Conservation (phyloP, 805 yeast species). For the Tetrapisispora phaffii region DNA sequence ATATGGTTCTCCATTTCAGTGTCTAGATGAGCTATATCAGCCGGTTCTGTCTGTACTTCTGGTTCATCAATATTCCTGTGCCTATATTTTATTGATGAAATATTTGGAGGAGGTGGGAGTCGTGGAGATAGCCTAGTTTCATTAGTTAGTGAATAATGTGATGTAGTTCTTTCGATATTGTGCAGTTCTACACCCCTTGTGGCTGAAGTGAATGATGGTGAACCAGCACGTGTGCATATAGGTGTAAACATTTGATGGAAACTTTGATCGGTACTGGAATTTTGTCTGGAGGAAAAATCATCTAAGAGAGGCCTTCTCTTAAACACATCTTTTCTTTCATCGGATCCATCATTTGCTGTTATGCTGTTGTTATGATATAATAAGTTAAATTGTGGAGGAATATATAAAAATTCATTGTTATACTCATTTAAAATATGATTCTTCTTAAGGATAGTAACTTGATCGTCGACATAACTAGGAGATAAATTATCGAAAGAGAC, state of each 20-base stretch:
- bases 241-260: slow-evolving; percentile 1
- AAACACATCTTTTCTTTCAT: background rate
- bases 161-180: slow-evolving; percentile 7
- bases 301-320: background rate
- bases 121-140: slow-evolving; percentile 2
- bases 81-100: slow-evolving; percentile 10
- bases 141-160: slow-evolving; percentile 3
- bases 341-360: background rate
- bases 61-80: slow-evolving; percentile 12
- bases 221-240: background rate
- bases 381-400: slow-evolving; percentile 28
- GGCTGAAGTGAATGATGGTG: background rate
- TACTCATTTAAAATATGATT: slow-evolving; percentile 14
- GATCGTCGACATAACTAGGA: slow-evolving; percentile 24
- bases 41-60: slow-evolving; percentile 9
- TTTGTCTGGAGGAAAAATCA: background rate
- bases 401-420: slow-evolving; percentile 20
- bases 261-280: background rate
- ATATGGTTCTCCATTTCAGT: slow-evolving; percentile 14
- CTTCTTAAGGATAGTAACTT: slow-evolving; percentile 15
- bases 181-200: background rate
- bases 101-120: slow-evolving; percentile 23
- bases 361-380: slow-evolving; percentile 6
- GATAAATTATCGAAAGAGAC: slow-evolving; percentile 29
- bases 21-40: slow-evolving; percentile 20